Evolutionary conservation across 2,329 filamentous ascomycete genomes (phyloP).

Genomic region (Neonectria coccinea): DNA sequence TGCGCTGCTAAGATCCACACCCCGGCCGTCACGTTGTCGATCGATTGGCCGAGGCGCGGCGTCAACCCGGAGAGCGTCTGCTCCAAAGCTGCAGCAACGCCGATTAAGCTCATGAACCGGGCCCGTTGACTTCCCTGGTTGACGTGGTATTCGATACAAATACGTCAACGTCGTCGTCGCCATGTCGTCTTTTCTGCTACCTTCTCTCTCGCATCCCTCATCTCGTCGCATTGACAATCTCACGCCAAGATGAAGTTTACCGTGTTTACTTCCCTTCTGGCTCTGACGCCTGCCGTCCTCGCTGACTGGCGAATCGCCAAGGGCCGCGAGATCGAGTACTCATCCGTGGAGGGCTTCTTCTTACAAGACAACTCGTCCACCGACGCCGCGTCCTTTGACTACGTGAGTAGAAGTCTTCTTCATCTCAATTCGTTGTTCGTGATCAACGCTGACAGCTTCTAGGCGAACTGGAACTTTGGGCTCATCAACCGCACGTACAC

Average conservation of each 20-base stretch:
- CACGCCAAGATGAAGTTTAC: conserved; percentile 49
- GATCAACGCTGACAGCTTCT: conserved; percentile 22
- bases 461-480: conserved; percentile 73
- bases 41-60: conserved; percentile 46
- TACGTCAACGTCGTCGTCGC: background rate
- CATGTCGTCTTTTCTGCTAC: background rate
- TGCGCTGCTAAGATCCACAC: conserved; percentile 16
- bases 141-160: conserved; percentile 1
- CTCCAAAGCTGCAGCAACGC: background rate
- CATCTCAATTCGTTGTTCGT: too few species aligned
- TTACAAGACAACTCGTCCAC: conserved; percentile 71
- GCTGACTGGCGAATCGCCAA: conserved; percentile 50
- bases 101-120: background rate
- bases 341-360: conserved; percentile 71
- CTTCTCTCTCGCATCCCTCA: background rate
- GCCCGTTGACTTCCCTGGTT: background rate
- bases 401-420: conserved; percentile 58
- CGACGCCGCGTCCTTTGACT: conserved; percentile 69
- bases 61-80: conserved; percentile 8
- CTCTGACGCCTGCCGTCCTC: conserved; percentile 44
- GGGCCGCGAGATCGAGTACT: conserved; percentile 66
- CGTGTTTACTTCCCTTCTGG: conserved; percentile 45
- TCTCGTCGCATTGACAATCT: background rate
- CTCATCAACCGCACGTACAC: conserved; percentile 72
- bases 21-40: conserved; percentile 44